Evolutionary conservation across 1,284 basidiomycete species (phyloP).

Genomic region (Megacollybia platyphylla): DNA sequence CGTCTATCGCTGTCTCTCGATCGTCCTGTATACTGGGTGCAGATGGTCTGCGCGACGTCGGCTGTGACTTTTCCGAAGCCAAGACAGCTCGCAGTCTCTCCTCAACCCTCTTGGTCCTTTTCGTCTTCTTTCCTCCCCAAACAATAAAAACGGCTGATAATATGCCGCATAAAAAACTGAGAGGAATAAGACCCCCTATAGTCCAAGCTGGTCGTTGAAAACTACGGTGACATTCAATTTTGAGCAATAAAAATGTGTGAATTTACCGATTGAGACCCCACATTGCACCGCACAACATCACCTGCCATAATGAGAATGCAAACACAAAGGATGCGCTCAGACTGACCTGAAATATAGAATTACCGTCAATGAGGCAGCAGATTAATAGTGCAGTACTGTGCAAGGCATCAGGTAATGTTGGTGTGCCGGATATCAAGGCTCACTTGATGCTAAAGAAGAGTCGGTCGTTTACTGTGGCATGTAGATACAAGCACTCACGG

Average conservation of each 20-base stretch:
- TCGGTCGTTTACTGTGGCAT: background rate
- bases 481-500: slow-evolving; percentile 10
- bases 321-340: slow-evolving; percentile 1
- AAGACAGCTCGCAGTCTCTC: slow-evolving; percentile 60
- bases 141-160: slow-evolving; percentile 70
- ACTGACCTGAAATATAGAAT: slow-evolving; percentile 67
- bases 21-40: slow-evolving; percentile 7
- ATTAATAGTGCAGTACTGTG: slow-evolving; percentile 47
- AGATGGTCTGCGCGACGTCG: slow-evolving; percentile 9
- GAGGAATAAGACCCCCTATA: slow-evolving; percentile 63
- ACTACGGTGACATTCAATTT: slow-evolving; percentile 14
- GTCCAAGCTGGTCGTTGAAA: slow-evolving; percentile 56
- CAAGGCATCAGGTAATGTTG: slow-evolving; percentile 10
- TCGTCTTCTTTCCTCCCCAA: slow-evolving; percentile 67
- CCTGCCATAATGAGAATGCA: slow-evolving; percentile 16
- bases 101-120: slow-evolving; percentile 65
- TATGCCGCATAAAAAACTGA: slow-evolving; percentile 73
- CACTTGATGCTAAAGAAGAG: slow-evolving; percentile 57
- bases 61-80: slow-evolving; percentile 21
- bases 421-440: slow-evolving; percentile 12
- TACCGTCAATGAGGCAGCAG: slow-evolving; percentile 63
- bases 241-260: background rate
- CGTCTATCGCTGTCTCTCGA: slow-evolving; percentile 16
- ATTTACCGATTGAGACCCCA: slow-evolving; percentile 63
- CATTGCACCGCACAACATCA: slow-evolving; percentile 69